These are phyloP conservation scores for Euphorbia corollata DNA, from an alignment of 441 rosid genomes.

Conservation along the genomic window DNA sequence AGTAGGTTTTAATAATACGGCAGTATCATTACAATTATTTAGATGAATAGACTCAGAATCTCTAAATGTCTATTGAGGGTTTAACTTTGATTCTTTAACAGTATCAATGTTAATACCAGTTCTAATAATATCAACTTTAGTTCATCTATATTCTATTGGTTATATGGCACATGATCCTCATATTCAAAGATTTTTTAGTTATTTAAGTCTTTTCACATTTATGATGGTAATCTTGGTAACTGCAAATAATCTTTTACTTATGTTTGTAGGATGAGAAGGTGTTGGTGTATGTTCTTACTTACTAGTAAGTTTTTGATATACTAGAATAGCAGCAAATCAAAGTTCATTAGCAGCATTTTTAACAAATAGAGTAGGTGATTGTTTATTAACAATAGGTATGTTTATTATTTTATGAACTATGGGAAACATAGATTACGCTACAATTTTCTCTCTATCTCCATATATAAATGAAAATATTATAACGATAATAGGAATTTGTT, in stretches of 20 bases:
- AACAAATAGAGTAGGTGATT: slow-evolving; percentile 1
- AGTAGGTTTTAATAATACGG: too few species aligned
- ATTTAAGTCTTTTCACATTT: slow-evolving; percentile 1
- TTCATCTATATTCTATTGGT: slow-evolving; percentile 11
- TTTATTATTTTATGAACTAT: neutral
- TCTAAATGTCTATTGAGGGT: too few species aligned
- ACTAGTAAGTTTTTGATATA: neutral
- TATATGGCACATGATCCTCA: slow-evolving; percentile 20
- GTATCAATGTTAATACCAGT: slow-evolving; percentile 18
- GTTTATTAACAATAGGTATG: neutral
- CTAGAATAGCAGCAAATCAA: neutral
- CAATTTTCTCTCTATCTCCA: neutral
- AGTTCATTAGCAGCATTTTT: neutral
- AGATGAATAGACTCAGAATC: too few species aligned
- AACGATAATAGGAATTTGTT: neutral
- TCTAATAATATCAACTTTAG: slow-evolving; percentile 1
- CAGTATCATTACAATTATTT: too few species aligned
- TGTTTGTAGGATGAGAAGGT: slow-evolving; percentile 14
- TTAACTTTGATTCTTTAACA: too few species aligned
- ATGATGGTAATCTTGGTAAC: slow-evolving; percentile 7
- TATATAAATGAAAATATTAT: neutral
- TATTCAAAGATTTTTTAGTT: slow-evolving; percentile 16
- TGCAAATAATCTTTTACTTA: neutral
- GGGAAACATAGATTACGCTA: neutral
- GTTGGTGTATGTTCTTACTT: neutral